Conservation (phyloP, 371 early-diverging fungal species). For the Rhizopus stolonifer region DNA sequence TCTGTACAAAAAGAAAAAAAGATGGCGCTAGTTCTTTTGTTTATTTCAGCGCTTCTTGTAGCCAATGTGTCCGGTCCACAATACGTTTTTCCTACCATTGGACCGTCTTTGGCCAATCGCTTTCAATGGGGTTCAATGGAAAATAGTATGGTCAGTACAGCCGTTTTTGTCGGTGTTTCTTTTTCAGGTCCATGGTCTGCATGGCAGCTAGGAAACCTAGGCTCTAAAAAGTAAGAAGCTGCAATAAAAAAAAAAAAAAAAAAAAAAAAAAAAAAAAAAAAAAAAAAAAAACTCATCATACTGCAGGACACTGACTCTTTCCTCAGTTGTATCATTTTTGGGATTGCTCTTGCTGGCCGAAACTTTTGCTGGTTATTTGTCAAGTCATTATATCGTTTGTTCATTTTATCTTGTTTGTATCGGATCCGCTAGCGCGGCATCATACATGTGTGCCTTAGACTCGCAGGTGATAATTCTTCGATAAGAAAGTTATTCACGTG, state of each 20-base stretch:
- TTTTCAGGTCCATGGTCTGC: constrained; percentile 53
- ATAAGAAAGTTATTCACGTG: background rate
- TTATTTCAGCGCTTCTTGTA: constrained; percentile 38
- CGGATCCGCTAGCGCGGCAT: constrained; percentile 44
- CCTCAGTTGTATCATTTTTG: constrained; percentile 18
- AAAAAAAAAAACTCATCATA: background rate
- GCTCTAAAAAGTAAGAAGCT: constrained; percentile 24
- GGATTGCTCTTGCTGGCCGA: constrained; percentile 40
- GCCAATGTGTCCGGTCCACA: constrained; percentile 50
- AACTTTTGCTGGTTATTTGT: constrained; percentile 38
- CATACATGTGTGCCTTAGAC: constrained; percentile 43
- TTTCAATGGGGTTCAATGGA: constrained; percentile 46
- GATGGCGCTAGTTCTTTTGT: constrained; percentile 16
- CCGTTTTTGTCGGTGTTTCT: constrained; percentile 46
- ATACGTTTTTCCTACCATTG: constrained; percentile 46
- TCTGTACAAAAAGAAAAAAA: background rate
- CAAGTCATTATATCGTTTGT: constrained; percentile 30
- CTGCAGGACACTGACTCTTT: constrained; percentile 13
- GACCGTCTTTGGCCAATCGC: constrained; percentile 36
- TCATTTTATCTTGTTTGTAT: constrained; percentile 36
- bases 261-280: background rate
- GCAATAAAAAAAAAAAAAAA: constrained; percentile 1
- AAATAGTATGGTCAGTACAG: constrained; percentile 51
- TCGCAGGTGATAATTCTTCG: constrained; percentile 36
- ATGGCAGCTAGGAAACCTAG: constrained; percentile 34